Percentiles rank a stretch among this genome's conserved stretches.
Evolutionary conservation across 805 yeast species (phyloP).

Genomic region (Yarrowia yakushimensis): DNA sequence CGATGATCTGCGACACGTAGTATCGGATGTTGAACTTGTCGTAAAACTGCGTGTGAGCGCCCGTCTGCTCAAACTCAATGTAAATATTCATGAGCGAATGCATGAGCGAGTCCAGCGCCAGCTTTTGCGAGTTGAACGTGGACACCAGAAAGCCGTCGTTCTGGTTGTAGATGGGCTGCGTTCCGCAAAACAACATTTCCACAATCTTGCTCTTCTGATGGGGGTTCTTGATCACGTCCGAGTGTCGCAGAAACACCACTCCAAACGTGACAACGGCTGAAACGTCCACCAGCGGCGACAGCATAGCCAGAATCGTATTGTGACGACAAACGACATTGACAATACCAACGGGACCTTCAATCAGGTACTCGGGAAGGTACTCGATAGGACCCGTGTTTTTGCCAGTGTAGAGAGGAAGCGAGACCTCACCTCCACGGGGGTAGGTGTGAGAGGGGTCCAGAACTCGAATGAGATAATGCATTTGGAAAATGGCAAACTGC

Average conservation of each 20-base stretch:
- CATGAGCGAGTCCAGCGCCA: constrained; percentile 63
- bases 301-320: constrained; percentile 22
- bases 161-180: constrained; percentile 43
- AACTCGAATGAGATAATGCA: constrained; percentile 64
- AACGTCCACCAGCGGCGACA: constrained; percentile 58
- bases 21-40: constrained; percentile 92
- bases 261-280: constrained; percentile 60
- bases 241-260: constrained; percentile 69
- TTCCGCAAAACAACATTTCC: constrained; percentile 74
- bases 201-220: constrained; percentile 83
- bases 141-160: constrained; percentile 63
- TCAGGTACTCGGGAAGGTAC: constrained; percentile 76
- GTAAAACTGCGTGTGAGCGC: constrained; percentile 90
- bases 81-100: constrained; percentile 85
- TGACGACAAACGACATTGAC: constrained; percentile 25
- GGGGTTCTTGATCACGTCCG: constrained; percentile 72
- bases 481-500: constrained; percentile 74
- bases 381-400: constrained; percentile 45
- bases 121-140: constrained; percentile 58
- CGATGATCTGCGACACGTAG: constrained; percentile 77
- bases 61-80: constrained; percentile 94
- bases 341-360: constrained; percentile 74
- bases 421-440: constrained; percentile 40
- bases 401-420: constrained; percentile 43
- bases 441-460: constrained; percentile 64